Conservation (phyloP, 441 rosid genomes). For the Gossypium gossypioides region DNA sequence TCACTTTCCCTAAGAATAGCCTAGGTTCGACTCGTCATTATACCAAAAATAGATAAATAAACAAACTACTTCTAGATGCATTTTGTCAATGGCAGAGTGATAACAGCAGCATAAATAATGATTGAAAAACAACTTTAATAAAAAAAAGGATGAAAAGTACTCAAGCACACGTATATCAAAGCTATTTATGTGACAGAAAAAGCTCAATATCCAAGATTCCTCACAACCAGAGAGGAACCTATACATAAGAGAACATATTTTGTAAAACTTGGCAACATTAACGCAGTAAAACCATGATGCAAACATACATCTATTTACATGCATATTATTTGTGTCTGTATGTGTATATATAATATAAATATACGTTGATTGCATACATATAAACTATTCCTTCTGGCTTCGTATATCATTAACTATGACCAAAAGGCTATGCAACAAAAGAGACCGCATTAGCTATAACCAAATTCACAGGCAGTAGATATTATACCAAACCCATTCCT, state of each 20-base stretch:
- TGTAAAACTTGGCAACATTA: neutral
- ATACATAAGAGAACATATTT: neutral
- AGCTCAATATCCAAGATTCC: neutral
- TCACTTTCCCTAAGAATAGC: too few relatives aligned
- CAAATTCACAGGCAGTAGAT: neutral
- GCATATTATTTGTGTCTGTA: neutral
- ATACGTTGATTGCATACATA: neutral
- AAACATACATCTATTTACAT: neutral
- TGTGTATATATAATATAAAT: neutral
- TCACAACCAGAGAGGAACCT: neutral
- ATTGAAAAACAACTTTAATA: neutral
- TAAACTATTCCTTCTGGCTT: neutral
- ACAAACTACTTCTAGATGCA: conserved; percentile 6
- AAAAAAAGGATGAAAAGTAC: neutral
- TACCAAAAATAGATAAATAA: neutral
- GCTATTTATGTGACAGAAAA: neutral
- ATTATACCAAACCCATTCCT: neutral
- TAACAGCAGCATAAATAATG: neutral
- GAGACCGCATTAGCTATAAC: neutral
- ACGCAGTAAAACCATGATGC: neutral
- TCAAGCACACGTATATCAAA: neutral
- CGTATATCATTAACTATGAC: neutral
- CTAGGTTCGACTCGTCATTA: too few relatives aligned
- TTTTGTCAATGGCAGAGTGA: neutral
- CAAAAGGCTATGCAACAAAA: neutral